A percentile compares a stretch with the other conserved stretches of the same genome.
phyloP scores from a whole-genome alignment of 106 monocot genomes.

The Dendrobium catenatum region DNA sequence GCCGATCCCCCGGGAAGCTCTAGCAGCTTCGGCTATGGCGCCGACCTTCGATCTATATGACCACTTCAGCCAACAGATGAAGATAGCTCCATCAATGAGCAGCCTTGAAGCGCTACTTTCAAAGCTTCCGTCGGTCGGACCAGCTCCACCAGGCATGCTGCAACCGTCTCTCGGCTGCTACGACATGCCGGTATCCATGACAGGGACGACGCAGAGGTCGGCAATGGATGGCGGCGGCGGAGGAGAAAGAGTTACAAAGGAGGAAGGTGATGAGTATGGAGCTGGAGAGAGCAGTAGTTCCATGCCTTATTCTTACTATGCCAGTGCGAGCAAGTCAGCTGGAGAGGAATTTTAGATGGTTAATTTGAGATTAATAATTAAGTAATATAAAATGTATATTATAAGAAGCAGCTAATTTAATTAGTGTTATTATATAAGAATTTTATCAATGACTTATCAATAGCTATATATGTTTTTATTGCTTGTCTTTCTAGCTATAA shows the following conservation, averaged over 20 bases:
- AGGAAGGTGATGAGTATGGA: conserved; percentile 30
- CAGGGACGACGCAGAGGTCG: background rate
- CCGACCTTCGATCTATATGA: conserved; percentile 35
- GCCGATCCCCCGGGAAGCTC: background rate
- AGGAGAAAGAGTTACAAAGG: conserved; percentile 19
- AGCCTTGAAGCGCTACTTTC: conserved; percentile 93
- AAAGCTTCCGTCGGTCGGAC: conserved; percentile 76
- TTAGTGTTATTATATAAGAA: background rate
- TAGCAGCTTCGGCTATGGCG: background rate
- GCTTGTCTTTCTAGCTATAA: too few species aligned
- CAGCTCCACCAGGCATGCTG: background rate
- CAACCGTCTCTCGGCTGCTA: conserved; percentile 20
- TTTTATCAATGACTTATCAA: too few species aligned
- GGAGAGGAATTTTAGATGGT: too few species aligned
- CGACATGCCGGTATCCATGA: conserved; percentile 15
- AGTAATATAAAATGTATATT: background rate
- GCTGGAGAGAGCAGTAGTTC: background rate
- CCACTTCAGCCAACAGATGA: conserved; percentile 26
- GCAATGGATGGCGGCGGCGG: background rate
- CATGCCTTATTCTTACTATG: background rate
- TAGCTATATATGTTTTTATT: too few species aligned
- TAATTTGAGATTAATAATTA: too few species aligned
- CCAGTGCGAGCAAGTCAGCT: background rate
- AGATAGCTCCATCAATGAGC: conserved; percentile 85
- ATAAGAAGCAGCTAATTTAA: background rate